Percentiles rank a stretch among this genome's conserved stretches.
Conservation (phyloP, 139 green algal genomes). For the Diplosphaera chodatii region DNA sequence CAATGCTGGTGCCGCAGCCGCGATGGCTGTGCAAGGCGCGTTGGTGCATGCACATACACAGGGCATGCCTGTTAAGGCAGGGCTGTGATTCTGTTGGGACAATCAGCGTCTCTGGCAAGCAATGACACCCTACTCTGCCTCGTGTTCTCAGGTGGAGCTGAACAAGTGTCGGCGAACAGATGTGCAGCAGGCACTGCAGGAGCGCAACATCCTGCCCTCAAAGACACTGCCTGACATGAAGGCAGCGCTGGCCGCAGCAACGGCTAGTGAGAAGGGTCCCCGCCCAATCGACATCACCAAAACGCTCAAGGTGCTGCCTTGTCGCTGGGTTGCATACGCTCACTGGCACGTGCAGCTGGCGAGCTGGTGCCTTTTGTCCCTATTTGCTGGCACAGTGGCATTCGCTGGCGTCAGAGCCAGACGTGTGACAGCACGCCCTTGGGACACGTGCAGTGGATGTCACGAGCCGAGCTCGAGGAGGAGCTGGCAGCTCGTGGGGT, state of each 20-base stretch:
- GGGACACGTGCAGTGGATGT: conserved; percentile 1
- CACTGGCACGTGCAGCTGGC: no score
- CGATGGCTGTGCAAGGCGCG: background rate
- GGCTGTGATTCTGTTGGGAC: no score
- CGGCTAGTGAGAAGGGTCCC: background rate
- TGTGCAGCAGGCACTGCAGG: background rate
- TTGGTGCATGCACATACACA: background rate
- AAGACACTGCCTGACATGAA: background rate
- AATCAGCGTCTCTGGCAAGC: no score
- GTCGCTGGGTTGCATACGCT: no score
- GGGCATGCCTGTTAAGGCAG: no score
- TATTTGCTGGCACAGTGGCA: no score
- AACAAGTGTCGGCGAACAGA: background rate
- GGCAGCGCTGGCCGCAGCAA: background rate
- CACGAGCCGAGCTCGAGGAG: background rate
- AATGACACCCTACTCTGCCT: no score
- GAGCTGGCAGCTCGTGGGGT: background rate
- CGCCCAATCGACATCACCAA: background rate
- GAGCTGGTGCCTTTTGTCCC: no score
- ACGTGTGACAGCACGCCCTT: no score
- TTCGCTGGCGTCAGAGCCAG: no score
- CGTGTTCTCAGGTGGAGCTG: background rate
- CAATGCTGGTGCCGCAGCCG: background rate
- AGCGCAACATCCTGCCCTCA: background rate
- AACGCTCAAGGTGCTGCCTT: background rate